Conservation (phyloP, 805 yeast genomes). For the Komagataella pseudopastoris region DNA sequence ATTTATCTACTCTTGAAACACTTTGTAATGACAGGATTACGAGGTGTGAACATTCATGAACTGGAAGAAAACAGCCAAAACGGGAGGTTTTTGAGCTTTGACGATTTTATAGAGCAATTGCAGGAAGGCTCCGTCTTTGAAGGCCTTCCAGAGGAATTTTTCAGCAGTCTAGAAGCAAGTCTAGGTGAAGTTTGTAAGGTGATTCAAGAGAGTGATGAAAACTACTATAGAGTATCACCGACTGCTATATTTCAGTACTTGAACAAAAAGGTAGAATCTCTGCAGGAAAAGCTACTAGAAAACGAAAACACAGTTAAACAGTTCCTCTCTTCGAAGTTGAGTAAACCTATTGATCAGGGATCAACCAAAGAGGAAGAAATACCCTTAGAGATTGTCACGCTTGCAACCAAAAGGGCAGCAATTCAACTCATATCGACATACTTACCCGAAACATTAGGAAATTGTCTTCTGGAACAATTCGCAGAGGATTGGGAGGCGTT, state of each 20-base stretch:
- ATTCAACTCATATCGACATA: slow-evolving; percentile 35
- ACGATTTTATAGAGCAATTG: slow-evolving; percentile 28
- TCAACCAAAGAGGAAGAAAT: background rate
- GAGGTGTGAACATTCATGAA: slow-evolving; percentile 8
- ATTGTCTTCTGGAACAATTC: slow-evolving; percentile 8
- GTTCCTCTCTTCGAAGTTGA: slow-evolving; percentile 11
- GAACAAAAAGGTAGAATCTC: slow-evolving; percentile 20
- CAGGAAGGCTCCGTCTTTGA: slow-evolving; percentile 7
- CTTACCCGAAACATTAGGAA: slow-evolving; percentile 17
- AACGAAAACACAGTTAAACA: slow-evolving; percentile 10
- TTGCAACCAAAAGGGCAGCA: slow-evolving; percentile 25
- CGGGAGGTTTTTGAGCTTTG: slow-evolving; percentile 21
- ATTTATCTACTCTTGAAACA: slow-evolving; percentile 24
- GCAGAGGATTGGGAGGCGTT: slow-evolving; percentile 9
- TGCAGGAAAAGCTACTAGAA: slow-evolving; percentile 23
- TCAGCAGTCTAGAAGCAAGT: slow-evolving; percentile 12
- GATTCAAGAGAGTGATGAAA: slow-evolving; percentile 28
- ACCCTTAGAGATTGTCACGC: slow-evolving; percentile 20
- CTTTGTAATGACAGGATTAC: slow-evolving; percentile 10
- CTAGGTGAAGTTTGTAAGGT: slow-evolving; percentile 23
- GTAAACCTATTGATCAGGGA: slow-evolving; percentile 10
- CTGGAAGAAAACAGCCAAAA: slow-evolving; percentile 8
- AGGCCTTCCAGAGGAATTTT: slow-evolving; percentile 14
- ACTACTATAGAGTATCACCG: slow-evolving; percentile 28
- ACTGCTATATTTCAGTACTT: slow-evolving; percentile 24